Base-by-base conservation (phyloP, 192 early-diverging fungal species). In the Entomortierella beljakovae region DNA sequence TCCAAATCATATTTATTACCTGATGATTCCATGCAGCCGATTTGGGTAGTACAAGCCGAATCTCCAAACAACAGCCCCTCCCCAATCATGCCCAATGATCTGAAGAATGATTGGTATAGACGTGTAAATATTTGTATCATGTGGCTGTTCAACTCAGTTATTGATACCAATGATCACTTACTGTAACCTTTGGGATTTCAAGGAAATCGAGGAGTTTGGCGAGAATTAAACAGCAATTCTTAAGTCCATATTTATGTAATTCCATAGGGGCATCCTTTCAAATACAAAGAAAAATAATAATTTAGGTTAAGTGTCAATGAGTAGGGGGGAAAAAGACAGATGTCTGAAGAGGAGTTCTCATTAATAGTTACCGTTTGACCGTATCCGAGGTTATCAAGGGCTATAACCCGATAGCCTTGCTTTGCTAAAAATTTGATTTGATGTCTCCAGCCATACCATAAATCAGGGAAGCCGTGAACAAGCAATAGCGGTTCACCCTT, bases 341-440 rank as follows among this genome's bases (percentile, higher is more conserved):
- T n/a, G n/a, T n/a, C n/a, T n/a, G n/a, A n/a, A n/a, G n/a, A n/a
- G n/a, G n/a, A n/a, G n/a, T n/a, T n/a, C n/a, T n/a, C n/a, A n/a
- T n/a, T 46, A 46, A 20, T 46, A 20, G 74, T 33, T 66, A 80
- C 82, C 6, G 84, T 83, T 64, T 86, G 82, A 37, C 88, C 89
- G 42, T 80, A 90, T 16, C 89, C 89, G 7, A 86, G 70, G 28
- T 75, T 58, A 26, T 86, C 84, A 23, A 80, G 67, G 37, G 71
- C 88, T 46, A 90, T 86, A 16, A 90, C 89, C 26, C 89, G 81
- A 61, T 88, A 90, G 10, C 89, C 89, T 29, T 84, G 82, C 9
- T 81, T 57, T 28, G 72, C 86, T 26, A 90, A 70, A 43, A 71
- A 88, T 13, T 72, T 68, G 58, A 90, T 90, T 49, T 83, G 82